Conservation (phyloP, 106 monocot species). For the Xerophyta viscosa region DNA sequence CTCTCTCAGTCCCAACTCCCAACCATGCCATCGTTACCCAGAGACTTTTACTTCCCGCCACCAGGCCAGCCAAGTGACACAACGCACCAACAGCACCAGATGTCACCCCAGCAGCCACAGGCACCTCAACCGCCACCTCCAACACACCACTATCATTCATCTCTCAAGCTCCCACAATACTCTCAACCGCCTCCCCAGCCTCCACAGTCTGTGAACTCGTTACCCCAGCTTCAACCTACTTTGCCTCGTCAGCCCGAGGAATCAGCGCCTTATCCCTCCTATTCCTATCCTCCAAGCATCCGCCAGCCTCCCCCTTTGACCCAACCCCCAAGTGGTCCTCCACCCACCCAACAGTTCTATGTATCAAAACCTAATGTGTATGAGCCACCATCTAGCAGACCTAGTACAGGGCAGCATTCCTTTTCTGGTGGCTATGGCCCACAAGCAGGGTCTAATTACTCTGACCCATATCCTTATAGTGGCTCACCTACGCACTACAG, state of each 20-base stretch:
- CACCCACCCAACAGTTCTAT: slow-evolving; percentile 35
- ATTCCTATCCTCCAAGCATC: slow-evolving; percentile 27
- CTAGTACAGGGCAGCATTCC: slow-evolving; percentile 22
- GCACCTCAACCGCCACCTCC: slow-evolving; percentile 10
- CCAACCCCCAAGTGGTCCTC: slow-evolving; percentile 22
- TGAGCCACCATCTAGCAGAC: slow-evolving; percentile 30
- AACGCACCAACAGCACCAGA: slow-evolving; percentile 19
- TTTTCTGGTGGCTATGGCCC: slow-evolving; percentile 32
- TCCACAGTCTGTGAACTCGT: slow-evolving; percentile 15
- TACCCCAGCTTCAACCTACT: slow-evolving; percentile 24
- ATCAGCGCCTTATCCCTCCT: slow-evolving; percentile 31
- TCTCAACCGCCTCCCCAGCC: slow-evolving; percentile 30
- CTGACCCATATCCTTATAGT: slow-evolving; percentile 38
- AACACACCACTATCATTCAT: slow-evolving; percentile 21
- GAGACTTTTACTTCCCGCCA: slow-evolving; percentile 28
- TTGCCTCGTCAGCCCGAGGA: slow-evolving; percentile 28
- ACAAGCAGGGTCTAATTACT: slow-evolving; percentile 16
- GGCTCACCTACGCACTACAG: slow-evolving; percentile 50
- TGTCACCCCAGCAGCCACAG: slow-evolving; percentile 17
- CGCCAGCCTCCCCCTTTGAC: slow-evolving; percentile 19
- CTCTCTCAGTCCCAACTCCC: slow-evolving; percentile 23
- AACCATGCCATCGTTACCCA: slow-evolving; percentile 30
- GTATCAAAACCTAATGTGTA: slow-evolving; percentile 24
- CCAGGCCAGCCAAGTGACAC: slow-evolving; percentile 14
- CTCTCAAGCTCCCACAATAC: slow-evolving; percentile 37